These are phyloP conservation scores for Herpetomonas tarakana DNA, from an alignment of 208 protist genomes.

Conservation along the genomic window DNA sequence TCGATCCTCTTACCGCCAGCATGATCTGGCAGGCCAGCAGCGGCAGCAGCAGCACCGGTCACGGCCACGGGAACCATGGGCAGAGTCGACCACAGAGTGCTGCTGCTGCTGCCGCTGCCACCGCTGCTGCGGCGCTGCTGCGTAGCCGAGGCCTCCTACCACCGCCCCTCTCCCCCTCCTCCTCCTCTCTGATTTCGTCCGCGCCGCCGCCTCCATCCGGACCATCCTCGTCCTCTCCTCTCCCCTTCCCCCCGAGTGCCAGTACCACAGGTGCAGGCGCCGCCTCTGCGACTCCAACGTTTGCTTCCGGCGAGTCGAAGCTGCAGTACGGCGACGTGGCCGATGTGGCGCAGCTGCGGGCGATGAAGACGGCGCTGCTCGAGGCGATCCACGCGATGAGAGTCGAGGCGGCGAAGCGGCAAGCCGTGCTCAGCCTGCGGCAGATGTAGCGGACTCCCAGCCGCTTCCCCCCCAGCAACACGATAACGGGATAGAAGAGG, in stretches of 20 bases:
- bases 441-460: conserved; percentile 20
- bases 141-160: neutral
- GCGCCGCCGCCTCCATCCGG: no score
- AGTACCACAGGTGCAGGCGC: no score
- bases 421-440: conserved; percentile 39
- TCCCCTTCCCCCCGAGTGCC: no score
- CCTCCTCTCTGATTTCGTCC: no score
- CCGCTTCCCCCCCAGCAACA: neutral
- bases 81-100: no score
- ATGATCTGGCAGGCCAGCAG: no score
- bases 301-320: conserved; percentile 29
- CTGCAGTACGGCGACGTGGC: conserved; percentile 40
- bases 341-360: conserved; percentile 43
- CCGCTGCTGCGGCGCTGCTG: neutral
- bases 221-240: no score
- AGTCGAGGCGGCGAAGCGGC: conserved; percentile 39
- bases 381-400: conserved; percentile 55
- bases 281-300: conserved; percentile 7
- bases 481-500: no score
- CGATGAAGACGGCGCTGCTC: conserved; percentile 35
- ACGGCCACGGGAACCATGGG: no score
- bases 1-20: no score
- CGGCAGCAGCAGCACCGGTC: no score
- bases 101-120: neutral
- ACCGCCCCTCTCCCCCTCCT: no score